phyloP scores from a whole-genome alignment of 768 basidiomycete genomes.

The Russula compacta region DNA sequence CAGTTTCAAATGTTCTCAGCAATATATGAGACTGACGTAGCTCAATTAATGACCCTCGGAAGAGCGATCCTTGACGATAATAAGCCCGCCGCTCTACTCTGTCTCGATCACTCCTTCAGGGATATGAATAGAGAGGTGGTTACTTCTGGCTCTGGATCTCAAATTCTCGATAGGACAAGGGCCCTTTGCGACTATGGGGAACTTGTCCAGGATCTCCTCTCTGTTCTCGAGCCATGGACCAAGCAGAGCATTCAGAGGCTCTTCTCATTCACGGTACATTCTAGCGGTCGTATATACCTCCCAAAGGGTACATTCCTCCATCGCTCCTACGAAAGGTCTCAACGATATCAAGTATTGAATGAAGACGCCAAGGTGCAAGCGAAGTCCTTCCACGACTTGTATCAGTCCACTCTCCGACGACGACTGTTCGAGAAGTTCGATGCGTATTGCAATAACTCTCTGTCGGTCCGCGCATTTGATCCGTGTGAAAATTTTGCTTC shows the following conservation, averaged over 20 bases:
- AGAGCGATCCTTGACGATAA: neutral
- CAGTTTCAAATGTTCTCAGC: slow-evolving; percentile 13
- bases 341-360: neutral
- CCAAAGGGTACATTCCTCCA: slow-evolving; percentile 5
- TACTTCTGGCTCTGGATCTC: neutral
- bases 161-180: neutral
- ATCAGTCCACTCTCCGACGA: neutral
- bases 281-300: slow-evolving; percentile 6
- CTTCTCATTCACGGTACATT: slow-evolving; percentile 2
- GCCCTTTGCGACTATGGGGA: slow-evolving; percentile 1
- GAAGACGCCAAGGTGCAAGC: slow-evolving; percentile 1
- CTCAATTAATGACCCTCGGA: neutral
- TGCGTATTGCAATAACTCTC: neutral
- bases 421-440: slow-evolving; percentile 7
- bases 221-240: neutral
- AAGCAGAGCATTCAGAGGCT: neutral
- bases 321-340: neutral
- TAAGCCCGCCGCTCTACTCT: slow-evolving; percentile 14
- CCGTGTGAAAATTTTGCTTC: slow-evolving; percentile 1
- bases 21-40: neutral
- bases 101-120: slow-evolving; percentile 9
- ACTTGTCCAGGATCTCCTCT: neutral
- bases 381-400: neutral
- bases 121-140: neutral
- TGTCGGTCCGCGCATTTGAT: slow-evolving; percentile 5